Evolutionary conservation across 164 flowering plant species (phyloP).

Genomic region (Taxillus chinensis): DNA sequence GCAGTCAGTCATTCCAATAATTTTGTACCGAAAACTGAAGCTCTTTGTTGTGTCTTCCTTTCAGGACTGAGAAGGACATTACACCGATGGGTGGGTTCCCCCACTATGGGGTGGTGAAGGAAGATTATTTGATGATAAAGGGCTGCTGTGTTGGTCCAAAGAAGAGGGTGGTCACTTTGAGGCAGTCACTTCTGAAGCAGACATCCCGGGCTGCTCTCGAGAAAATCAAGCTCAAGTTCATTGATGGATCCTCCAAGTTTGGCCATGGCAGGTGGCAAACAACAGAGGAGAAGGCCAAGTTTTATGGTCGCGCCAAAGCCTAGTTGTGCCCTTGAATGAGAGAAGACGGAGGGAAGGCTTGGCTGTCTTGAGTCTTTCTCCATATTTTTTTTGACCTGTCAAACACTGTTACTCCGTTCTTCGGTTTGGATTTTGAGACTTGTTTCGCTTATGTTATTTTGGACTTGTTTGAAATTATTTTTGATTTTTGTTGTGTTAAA

Average conservation of each 20-base stretch:
- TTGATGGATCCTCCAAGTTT: conserved; percentile 67
- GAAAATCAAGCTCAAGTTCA: conserved; percentile 69
- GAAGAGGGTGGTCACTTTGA: conserved; percentile 62
- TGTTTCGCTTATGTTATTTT: no score
- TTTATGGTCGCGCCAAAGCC: conserved; percentile 52
- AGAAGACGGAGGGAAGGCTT: no score
- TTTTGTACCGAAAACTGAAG: no score
- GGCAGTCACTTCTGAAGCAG: conserved; percentile 64
- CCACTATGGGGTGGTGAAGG: conserved; percentile 61
- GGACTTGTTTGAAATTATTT: no score
- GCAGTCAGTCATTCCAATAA: no score
- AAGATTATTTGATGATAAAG: conserved; percentile 57
- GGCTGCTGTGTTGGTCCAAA: conserved; percentile 81
- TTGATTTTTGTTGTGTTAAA: no score
- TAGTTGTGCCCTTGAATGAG: conserved; percentile 7
- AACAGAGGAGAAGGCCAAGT: conserved; percentile 53
- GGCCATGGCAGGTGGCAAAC: conserved; percentile 81
- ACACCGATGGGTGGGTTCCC: conserved; percentile 84
- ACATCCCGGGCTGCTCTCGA: conserved; percentile 64
- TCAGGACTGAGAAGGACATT: conserved; percentile 72
- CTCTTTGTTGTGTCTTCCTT: background rate
- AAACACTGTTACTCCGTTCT: no score
- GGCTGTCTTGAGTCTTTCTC: no score
- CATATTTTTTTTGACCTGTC: no score
- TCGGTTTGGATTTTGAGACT: no score